These are phyloP conservation scores for Spathaspora boniae DNA, from an alignment of 805 yeast genomes.

Conservation along the genomic window DNA sequence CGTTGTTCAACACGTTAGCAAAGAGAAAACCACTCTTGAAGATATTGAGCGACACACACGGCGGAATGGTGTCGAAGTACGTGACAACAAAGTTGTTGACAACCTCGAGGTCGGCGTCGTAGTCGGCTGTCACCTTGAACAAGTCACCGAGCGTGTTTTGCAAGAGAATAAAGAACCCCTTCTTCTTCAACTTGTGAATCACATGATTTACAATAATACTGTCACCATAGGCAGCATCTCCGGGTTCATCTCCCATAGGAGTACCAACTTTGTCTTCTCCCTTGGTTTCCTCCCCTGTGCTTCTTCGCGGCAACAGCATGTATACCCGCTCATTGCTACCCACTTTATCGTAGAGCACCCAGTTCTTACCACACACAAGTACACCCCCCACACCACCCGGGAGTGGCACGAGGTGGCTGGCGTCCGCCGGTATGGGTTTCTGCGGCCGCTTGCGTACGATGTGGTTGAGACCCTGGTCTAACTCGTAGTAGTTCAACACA, in stretches of 20 bases:
- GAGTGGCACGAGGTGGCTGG: slow-evolving; percentile 58
- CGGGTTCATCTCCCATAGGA: too few species aligned
- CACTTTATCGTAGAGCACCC: slow-evolving; percentile 49
- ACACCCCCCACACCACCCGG: slow-evolving; percentile 73
- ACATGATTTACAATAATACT: slow-evolving; percentile 50
- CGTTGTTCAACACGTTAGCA: slow-evolving; percentile 59
- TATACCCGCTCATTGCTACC: slow-evolving; percentile 15
- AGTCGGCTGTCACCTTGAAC: slow-evolving; percentile 53
- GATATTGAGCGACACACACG: slow-evolving; percentile 52
- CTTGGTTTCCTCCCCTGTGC: too few species aligned
- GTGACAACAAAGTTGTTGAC: slow-evolving; percentile 46
- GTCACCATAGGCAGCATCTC: slow-evolving; percentile 15
- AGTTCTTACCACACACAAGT: slow-evolving; percentile 57
- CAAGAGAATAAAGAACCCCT: slow-evolving; percentile 59
- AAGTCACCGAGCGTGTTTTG: slow-evolving; percentile 75
- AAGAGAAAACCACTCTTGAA: slow-evolving; percentile 74
- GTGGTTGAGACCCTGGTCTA: slow-evolving; percentile 84
- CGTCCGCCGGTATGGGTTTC: slow-evolving; percentile 17
- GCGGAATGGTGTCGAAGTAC: slow-evolving; percentile 76
- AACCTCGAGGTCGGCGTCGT: slow-evolving; percentile 43
- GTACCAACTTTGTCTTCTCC: too few species aligned
- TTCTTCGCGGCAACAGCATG: slow-evolving; percentile 57
- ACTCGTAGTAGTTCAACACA: slow-evolving; percentile 64
- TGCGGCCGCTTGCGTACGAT: slow-evolving; percentile 44
- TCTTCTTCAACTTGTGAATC: slow-evolving; percentile 61